Evolutionary conservation across 73 alveolate species (phyloP).

Genomic region (Paramecium biaurelia): DNA sequence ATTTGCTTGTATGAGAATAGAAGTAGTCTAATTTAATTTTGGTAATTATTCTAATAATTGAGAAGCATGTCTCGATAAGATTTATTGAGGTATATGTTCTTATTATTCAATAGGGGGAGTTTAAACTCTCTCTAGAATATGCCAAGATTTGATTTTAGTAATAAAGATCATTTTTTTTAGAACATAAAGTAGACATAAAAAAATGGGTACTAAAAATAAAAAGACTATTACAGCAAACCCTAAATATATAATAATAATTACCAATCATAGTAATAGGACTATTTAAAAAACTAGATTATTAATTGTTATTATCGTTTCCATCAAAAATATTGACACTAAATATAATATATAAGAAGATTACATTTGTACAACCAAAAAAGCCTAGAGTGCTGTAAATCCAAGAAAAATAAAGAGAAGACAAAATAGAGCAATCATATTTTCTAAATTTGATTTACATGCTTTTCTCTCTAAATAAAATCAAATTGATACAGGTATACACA

Average conservation of each 20-base stretch:
- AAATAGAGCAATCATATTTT: neutral
- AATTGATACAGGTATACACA: slow-evolving; percentile 24
- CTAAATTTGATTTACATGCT: slow-evolving; percentile 34
- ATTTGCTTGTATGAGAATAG: neutral
- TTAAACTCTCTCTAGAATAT: neutral
- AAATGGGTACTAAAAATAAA: slow-evolving; percentile 10
- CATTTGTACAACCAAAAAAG: slow-evolving; percentile 6
- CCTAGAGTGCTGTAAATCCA: slow-evolving; percentile 1
- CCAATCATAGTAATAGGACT: slow-evolving; percentile 54
- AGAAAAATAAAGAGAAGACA: slow-evolving; percentile 16
- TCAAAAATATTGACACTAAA: neutral
- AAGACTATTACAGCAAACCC: neutral
- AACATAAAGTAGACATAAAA: neutral
- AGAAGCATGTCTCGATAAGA: neutral
- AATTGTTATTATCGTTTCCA: neutral
- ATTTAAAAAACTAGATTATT: neutral
- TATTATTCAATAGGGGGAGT: neutral
- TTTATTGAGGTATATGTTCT: neutral
- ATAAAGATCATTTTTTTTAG: neutral
- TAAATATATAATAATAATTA: neutral
- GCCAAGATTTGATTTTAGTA: slow-evolving; percentile 36
- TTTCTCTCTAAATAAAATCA: slow-evolving; percentile 23
- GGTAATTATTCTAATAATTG: neutral
- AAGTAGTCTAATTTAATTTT: slow-evolving; percentile 10
- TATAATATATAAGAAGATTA: neutral